Base-by-base conservation (phyloP, 2,329 filamentous ascomycete species). In the Myriosclerotinia duriaeana region DNA sequence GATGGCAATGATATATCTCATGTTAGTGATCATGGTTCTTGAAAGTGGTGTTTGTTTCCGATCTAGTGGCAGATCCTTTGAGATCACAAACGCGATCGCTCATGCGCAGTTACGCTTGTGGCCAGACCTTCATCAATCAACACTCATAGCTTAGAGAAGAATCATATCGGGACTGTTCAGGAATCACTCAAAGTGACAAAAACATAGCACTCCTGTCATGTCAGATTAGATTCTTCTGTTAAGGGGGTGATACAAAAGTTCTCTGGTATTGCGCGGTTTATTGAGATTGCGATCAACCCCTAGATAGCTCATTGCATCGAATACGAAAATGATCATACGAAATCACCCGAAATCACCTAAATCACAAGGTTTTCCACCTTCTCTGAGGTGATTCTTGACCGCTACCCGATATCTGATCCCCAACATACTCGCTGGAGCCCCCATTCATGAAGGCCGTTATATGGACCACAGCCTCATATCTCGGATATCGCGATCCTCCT, bases 381-480 rank as follows among this genome's bases (percentile, higher is more conserved):
- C 12, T 22, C 48, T 12, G 20, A 34, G 42, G 20, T 59, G 44
- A 34, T 52, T 11, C 17, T 65, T 50, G 56, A 60, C 56, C 56
- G 56, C 44, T 60, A 26, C 20, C 30, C 14, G 44, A 52, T 59
- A 38, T n/a, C 26, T 65, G 53, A 52, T 38, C 34, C 34, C 44
- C n/a, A n/a, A 36, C 40, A 46, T 26, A 26, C 34, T 34, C 30
- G 11, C 22, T 55, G 17, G n/a, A 42, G 42, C 34, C 15, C 14
- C 14, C n/a, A 52, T 59, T 42, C 42, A 59, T 58, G 17, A 44
- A 64, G 52, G 50, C 46, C 63, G 63, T 65, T 58, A 34, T 58
- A 30, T 40, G 34, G 17, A 40, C 12, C 44, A 52, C 36, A 59
- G 52, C 17, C 53, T 52, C 63, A 20, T 58, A 22, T 50, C 30